Percentiles rank a stretch among this genome's conserved stretches.
Evolutionary conservation across 305 asterid genomes (phyloP).

Genomic region (Rubia occidens): DNA sequence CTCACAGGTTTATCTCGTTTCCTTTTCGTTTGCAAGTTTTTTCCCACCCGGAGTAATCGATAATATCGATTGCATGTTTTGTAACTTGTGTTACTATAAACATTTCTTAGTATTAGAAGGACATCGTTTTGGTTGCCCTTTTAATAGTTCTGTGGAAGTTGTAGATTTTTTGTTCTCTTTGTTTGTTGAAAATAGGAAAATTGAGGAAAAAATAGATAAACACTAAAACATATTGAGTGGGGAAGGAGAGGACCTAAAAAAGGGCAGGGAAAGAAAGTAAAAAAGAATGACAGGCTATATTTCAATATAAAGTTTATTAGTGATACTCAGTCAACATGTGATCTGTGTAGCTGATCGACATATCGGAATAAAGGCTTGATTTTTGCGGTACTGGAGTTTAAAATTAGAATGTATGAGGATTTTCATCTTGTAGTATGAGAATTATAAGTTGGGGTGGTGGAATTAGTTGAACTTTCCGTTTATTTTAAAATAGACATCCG

Average conservation of each 20-base stretch:
- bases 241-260: background rate
- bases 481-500: background rate
- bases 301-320: no score
- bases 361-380: background rate
- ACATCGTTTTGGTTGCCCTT: background rate
- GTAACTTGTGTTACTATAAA: background rate
- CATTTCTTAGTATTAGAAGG: background rate
- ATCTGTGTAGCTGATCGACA: background rate
- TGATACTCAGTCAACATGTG: background rate
- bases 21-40: background rate
- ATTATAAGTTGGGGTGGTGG: background rate
- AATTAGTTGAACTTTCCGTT: background rate
- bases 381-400: background rate
- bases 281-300: no score
- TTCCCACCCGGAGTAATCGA: background rate
- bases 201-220: no score
- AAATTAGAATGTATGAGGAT: background rate
- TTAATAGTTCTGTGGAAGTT: background rate
- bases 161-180: background rate
- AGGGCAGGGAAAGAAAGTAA: no score
- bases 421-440: background rate
- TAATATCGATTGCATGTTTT: background rate
- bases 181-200: background rate
- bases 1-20: constrained; percentile 33
- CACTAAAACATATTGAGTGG: background rate